phyloP scores from a whole-genome alignment of 768 basidiomycete species.

The Mycena vitilis region DNA sequence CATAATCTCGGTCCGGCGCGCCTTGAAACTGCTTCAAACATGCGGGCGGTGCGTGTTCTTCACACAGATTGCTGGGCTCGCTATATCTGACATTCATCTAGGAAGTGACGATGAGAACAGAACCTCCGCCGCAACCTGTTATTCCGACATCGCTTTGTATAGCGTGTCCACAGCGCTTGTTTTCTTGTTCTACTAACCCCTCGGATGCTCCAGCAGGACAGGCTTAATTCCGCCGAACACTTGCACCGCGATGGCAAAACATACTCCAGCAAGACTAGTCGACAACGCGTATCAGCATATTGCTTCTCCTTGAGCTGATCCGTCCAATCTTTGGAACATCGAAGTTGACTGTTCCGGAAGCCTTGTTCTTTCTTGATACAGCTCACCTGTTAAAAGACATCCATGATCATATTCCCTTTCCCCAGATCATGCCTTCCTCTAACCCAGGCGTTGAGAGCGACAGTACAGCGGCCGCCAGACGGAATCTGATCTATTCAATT shows the following conservation, averaged over 20 bases:
- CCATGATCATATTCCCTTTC: conserved; percentile 6
- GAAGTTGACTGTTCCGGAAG: conserved; percentile 11
- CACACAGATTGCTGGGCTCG: background rate
- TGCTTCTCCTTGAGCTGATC: conserved; percentile 22
- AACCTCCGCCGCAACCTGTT: background rate
- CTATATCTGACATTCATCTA: conserved; percentile 14
- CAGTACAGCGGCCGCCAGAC: background rate
- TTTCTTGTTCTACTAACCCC: conserved; percentile 24
- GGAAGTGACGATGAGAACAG: conserved; percentile 10
- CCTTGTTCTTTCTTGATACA: conserved; percentile 14
- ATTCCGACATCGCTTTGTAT: conserved; percentile 11
- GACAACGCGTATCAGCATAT: conserved; percentile 22
- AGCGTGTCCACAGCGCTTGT: conserved; percentile 19
- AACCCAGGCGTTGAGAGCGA: background rate
- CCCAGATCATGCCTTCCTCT: conserved; percentile 11
- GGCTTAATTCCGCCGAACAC: conserved; percentile 23
- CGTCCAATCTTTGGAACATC: conserved; percentile 19
- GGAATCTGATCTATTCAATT: background rate
- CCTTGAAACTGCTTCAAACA: conserved; percentile 61
- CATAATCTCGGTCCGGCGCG: conserved; percentile 91
- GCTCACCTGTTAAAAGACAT: conserved; percentile 5
- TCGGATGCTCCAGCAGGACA: conserved; percentile 5
- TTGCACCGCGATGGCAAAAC: conserved; percentile 8
- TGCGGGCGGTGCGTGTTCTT: conserved; percentile 23
- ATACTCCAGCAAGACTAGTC: conserved; percentile 21